A percentile compares a stretch with the other conserved stretches of the same genome.
Conservation (phyloP, 371 early-diverging fungal genomes). For the Apophysomyces elegans region DNA sequence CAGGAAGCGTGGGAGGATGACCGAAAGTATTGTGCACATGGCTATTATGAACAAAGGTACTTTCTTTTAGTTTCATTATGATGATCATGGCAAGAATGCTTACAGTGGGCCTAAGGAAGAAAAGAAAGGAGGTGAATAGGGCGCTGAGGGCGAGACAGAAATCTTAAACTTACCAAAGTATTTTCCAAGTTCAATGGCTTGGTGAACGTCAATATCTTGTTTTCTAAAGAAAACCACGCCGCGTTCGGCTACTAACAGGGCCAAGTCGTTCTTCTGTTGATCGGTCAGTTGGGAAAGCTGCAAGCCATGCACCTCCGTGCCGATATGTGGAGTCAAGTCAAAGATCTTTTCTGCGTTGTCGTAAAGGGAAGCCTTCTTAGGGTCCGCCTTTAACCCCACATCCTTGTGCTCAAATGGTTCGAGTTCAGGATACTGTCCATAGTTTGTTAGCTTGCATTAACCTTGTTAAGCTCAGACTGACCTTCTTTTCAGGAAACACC, state of each 20-base stretch:
- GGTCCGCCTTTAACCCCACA: slow-evolving; percentile 56
- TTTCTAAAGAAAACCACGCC: slow-evolving; percentile 68
- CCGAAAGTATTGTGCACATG: slow-evolving; percentile 61
- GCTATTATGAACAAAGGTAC: slow-evolving; percentile 1
- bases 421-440: slow-evolving; percentile 37
- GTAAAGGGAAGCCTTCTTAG: slow-evolving; percentile 61
- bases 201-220: slow-evolving; percentile 57
- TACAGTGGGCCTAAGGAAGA: slow-evolving; percentile 10
- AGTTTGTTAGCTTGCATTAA: neutral
- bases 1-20: slow-evolving; percentile 31
- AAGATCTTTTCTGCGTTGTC: slow-evolving; percentile 60
- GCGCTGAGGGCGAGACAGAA: neutral
- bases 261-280: slow-evolving; percentile 60
- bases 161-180: slow-evolving; percentile 45
- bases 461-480: neutral
- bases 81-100: neutral
- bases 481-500: slow-evolving; percentile 44
- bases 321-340: slow-evolving; percentile 66
- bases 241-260: slow-evolving; percentile 61
- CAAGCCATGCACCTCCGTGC: slow-evolving; percentile 72
- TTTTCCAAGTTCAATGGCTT: slow-evolving; percentile 55
- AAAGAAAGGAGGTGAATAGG: neutral
- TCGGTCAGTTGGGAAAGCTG: slow-evolving; percentile 55
- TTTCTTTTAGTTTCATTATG: too few relatives aligned
- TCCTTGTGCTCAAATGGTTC: slow-evolving; percentile 42